phyloP scores from a whole-genome alignment of 1,284 basidiomycete genomes.

The Trichosporon sp. region DNA sequence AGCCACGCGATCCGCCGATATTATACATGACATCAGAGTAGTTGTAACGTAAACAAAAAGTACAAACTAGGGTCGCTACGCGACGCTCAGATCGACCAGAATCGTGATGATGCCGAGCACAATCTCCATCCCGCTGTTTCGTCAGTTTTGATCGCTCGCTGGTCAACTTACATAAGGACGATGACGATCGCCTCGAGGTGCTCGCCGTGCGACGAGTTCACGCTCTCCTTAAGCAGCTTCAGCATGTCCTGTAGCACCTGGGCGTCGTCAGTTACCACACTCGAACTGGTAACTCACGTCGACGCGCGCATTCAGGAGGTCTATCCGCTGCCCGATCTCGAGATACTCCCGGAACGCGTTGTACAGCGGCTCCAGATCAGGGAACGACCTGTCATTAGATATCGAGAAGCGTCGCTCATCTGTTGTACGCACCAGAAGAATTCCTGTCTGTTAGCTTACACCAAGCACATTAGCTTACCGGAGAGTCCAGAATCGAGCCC shows the following conservation, averaged over 20 bases:
- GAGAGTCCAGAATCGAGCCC: conserved; percentile 89
- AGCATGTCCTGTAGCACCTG: conserved; percentile 96
- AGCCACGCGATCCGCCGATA: background rate
- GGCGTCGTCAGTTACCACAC: background rate
- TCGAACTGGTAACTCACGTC: conserved; percentile 52
- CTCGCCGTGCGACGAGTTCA: conserved; percentile 85
- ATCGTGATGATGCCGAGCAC: conserved; percentile 69
- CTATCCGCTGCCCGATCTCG: conserved; percentile 90
- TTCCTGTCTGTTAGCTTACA: conserved; percentile 56
- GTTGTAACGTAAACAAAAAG: background rate
- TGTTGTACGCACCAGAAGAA: conserved; percentile 66
- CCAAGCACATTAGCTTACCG: conserved; percentile 39
- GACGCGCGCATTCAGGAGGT: conserved; percentile 87
- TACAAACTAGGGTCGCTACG: conserved; percentile 15
- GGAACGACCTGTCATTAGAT: conserved; percentile 54
- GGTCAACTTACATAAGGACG: conserved; percentile 69
- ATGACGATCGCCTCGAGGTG: conserved; percentile 95
- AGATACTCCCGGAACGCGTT: conserved; percentile 88
- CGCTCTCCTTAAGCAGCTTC: conserved; percentile 82
- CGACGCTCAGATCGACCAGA: conserved; percentile 59
- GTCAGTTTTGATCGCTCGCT: background rate
- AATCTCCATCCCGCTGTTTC: conserved; percentile 41
- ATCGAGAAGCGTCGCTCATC: background rate
- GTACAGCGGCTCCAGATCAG: conserved; percentile 92
- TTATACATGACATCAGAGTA: background rate